A percentile compares a stretch with the other conserved stretches of the same genome.
Evolutionary conservation across 805 yeast species (phyloP).

Genomic region (Starmerella davenportii): DNA sequence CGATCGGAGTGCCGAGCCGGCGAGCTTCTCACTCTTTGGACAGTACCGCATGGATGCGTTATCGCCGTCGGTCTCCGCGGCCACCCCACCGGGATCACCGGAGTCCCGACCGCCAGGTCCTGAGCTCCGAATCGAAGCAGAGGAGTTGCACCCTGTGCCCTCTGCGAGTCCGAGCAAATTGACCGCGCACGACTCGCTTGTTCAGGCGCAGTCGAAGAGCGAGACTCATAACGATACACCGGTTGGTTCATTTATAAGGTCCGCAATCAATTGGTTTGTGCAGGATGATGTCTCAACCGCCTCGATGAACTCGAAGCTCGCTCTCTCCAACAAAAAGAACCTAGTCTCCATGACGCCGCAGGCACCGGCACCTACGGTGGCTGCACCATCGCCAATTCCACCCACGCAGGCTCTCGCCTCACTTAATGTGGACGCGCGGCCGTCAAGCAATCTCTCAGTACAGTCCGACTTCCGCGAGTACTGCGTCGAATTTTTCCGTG

Average conservation of each 20-base stretch:
- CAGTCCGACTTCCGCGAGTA: constrained; percentile 25
- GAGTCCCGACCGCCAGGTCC: not conserved
- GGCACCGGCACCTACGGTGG: not conserved
- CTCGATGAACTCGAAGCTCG: not conserved
- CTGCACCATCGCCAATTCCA: not conserved
- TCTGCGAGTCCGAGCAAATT: not conserved
- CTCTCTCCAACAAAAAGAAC: not conserved
- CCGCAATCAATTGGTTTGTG: constrained; percentile 7
- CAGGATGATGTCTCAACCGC: constrained; percentile 1
- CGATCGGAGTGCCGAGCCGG: not conserved
- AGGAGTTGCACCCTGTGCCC: not conserved
- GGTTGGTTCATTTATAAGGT: constrained; percentile 1
- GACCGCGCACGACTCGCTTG: not conserved
- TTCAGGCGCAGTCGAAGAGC: not conserved
- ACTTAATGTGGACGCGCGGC: not conserved
- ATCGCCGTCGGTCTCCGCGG: not conserved
- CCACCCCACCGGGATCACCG: not conserved
- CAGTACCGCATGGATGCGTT: not conserved
- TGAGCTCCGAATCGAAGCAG: not conserved
- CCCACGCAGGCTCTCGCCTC: not conserved
- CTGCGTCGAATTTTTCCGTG: constrained; percentile 77
- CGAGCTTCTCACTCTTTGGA: not conserved
- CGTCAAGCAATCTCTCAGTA: constrained; percentile 5
- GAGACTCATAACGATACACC: not conserved
- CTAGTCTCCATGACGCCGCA: not conserved